Evolutionary conservation across 2,329 filamentous ascomycete genomes (phyloP).

Genomic region (Podosphaera aphanis): DNA sequence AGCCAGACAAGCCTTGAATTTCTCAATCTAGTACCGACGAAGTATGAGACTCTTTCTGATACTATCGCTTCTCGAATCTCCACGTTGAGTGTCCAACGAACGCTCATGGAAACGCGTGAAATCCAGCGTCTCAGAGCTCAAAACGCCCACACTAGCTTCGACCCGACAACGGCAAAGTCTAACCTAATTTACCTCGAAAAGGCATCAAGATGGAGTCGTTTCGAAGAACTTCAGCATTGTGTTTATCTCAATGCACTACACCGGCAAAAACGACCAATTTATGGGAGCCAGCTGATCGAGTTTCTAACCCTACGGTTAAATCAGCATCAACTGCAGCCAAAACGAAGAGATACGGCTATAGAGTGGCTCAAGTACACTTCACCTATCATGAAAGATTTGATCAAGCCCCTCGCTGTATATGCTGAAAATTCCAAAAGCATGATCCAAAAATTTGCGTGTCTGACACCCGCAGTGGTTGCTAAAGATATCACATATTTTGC

Average conservation of each 20-base stretch:
- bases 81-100: conserved; percentile 44
- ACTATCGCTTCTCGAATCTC: conserved; percentile 30
- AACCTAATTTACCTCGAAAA: conserved; percentile 53
- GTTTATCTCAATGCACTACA: conserved; percentile 63
- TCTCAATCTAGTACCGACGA: conserved; percentile 53
- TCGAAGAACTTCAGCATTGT: conserved; percentile 59
- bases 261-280: conserved; percentile 58
- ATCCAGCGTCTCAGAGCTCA: conserved; percentile 40
- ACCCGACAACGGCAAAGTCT: conserved; percentile 44
- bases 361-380: conserved; percentile 58
- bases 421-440: conserved; percentile 48
- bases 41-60: conserved; percentile 40
- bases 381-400: conserved; percentile 35
- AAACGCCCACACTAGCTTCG: conserved; percentile 28
- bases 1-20: conserved; percentile 48
- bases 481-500: conserved; percentile 48
- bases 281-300: conserved; percentile 57
- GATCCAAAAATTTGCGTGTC: conserved; percentile 73
- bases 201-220: conserved; percentile 40
- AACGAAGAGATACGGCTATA: conserved; percentile 36
- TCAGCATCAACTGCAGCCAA: conserved; percentile 33
- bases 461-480: conserved; percentile 73
- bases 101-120: conserved; percentile 47
- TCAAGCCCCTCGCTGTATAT: conserved; percentile 52
- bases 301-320: conserved; percentile 42